Evolutionary conservation across 2,329 filamentous ascomycete species (phyloP), one percentile per base, ranked within the genome.

Genomic region (Amylocarpus encephaloides): DNA sequence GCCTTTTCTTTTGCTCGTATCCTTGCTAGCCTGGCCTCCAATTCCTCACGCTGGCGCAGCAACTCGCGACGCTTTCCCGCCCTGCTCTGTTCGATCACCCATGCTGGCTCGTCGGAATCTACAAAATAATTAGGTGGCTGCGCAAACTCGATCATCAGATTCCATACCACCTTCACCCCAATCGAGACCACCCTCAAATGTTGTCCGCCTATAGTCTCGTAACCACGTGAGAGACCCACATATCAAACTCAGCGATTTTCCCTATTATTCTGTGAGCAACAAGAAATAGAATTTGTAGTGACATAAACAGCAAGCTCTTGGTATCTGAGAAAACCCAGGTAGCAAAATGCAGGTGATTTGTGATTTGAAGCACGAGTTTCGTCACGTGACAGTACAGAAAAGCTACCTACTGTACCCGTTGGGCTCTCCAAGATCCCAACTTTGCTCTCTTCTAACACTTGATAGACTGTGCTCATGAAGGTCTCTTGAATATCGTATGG

Each of bases 351-450:
- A 43, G 13, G 29, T 11, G 13, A 40, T 11, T 18, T 11, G 5
- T 15, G 30, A 35, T 13, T 12, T 12, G n/a, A 7, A 39, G 13
- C 6, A 3, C 3, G 16, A 15, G 39, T 19, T 33, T 18, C 19
- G 11, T 26, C n/a, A 29, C 11, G 4, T 10, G 33, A 33, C 10
- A 36, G n/a, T 19, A 9, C 5, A 19, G n/a, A 46, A 35, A 33
- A 46, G n/a, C 5, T 1, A 53, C 62, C 53, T 55, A 66, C 63
- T 61, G 71, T 75, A 69, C 84, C 84, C 47, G 84, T 88, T 13
- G 85, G 85, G 38, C 82, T 86, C 62, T 88, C 85, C 56, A 88
- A 83, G 43, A 88, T 83, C 18, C 81, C 85, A 45, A 88, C 73
- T 63, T 83, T 82, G 32, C 79, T 76, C 34, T 80, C 67, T 59